Evolutionary conservation across 2,329 filamentous ascomycete genomes (phyloP).

Genomic region (Verticillium longisporum): DNA sequence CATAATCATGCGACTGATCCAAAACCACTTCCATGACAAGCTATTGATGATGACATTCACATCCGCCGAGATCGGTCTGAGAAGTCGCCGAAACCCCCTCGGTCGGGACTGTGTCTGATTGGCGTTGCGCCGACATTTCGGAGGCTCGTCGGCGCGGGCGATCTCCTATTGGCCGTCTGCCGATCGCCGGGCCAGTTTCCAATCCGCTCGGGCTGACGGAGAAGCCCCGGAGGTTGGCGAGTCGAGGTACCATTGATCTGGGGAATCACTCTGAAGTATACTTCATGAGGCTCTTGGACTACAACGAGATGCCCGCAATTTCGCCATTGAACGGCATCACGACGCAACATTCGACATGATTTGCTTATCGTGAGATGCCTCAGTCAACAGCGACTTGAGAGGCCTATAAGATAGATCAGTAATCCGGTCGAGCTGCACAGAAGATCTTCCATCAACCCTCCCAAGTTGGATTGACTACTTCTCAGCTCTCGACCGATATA

Average conservation of each 20-base stretch:
- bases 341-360: background rate
- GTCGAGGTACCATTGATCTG: background rate
- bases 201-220: background rate
- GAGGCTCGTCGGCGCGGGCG: background rate
- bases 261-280: background rate
- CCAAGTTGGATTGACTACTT: background rate
- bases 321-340: background rate
- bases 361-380: background rate
- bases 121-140: background rate
- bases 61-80: background rate
- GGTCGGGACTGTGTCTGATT: background rate
- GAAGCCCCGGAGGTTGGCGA: background rate
- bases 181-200: background rate
- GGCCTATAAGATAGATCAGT: background rate
- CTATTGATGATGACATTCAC: background rate
- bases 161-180: background rate
- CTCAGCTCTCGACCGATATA: too few species aligned
- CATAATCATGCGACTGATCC: background rate
- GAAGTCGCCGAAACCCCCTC: background rate
- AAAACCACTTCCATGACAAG: background rate
- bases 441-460: background rate
- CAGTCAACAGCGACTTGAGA: background rate
- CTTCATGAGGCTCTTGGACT: background rate
- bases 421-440: background rate
- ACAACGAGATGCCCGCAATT: background rate